phyloP scores from a whole-genome alignment of 2,329 filamentous ascomycete species.

The Claviceps pazoutovae region DNA sequence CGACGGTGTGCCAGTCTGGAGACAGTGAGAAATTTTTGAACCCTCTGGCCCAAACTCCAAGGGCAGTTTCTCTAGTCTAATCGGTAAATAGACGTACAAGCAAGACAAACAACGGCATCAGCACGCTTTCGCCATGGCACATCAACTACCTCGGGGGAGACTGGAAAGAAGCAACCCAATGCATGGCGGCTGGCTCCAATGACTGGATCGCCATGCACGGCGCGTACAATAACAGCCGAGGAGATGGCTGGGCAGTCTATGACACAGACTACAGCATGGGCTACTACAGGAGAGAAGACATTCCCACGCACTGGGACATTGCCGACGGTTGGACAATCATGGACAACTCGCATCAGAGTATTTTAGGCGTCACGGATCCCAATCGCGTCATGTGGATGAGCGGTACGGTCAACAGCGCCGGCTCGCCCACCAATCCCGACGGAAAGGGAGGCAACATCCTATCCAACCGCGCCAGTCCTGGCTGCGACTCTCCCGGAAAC shows the following conservation, averaged over 20 bases:
- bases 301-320: constrained; percentile 39
- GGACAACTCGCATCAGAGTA: constrained; percentile 9
- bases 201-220: constrained; percentile 36
- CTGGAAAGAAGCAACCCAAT: constrained; percentile 35
- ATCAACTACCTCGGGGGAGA: constrained; percentile 35
- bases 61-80: neutral
- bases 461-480: constrained; percentile 4
- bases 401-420: constrained; percentile 35
- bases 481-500: constrained; percentile 26
- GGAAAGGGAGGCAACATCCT: constrained; percentile 32
- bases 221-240: constrained; percentile 33
- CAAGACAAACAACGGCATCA: constrained; percentile 22
- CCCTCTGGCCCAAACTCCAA: neutral
- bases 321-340: constrained; percentile 36
- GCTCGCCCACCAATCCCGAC: constrained; percentile 14
- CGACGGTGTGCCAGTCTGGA: constrained; percentile 29
- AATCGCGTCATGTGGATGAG: constrained; percentile 25
- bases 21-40: constrained; percentile 26
- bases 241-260: constrained; percentile 32
- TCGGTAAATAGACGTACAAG: neutral
- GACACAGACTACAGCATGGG: constrained; percentile 22
- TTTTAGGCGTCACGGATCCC: constrained; percentile 26
- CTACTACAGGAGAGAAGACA: constrained; percentile 34
- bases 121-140: constrained; percentile 33
- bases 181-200: constrained; percentile 36